Conservation (phyloP, 371 early-diverging fungal genomes). For the Haplosporangium sp. region DNA sequence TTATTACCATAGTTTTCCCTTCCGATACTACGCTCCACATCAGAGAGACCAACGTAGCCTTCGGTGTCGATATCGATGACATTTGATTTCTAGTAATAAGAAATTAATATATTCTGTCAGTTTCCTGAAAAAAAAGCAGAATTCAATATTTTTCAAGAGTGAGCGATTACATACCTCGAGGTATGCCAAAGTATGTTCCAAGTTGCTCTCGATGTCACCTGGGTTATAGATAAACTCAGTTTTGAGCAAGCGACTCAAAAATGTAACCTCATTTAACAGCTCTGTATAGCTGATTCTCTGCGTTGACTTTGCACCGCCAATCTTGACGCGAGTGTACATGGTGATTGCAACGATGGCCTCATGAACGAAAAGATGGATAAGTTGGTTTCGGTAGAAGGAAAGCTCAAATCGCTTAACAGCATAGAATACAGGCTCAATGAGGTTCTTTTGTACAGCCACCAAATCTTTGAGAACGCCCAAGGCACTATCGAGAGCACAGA, state of each 20-base stretch:
- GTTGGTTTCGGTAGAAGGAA: slow-evolving; percentile 87
- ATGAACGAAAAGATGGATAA: slow-evolving; percentile 86
- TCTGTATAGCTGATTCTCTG: slow-evolving; percentile 66
- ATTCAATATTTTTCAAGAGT: background rate
- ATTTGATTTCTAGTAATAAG: slow-evolving; percentile 61
- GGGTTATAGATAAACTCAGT: slow-evolving; percentile 88
- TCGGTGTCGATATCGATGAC: slow-evolving; percentile 68
- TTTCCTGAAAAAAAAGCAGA: slow-evolving; percentile 23
- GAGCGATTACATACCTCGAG: slow-evolving; percentile 61
- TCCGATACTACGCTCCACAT: slow-evolving; percentile 79
- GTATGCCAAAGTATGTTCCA: slow-evolving; percentile 73
- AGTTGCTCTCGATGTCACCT: slow-evolving; percentile 80
- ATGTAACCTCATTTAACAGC: slow-evolving; percentile 77
- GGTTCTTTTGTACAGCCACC: slow-evolving; percentile 80
- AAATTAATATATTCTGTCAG: slow-evolving; percentile 1
- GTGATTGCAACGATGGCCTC: slow-evolving; percentile 86
- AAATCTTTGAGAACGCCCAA: slow-evolving; percentile 79
- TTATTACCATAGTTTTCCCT: slow-evolving; percentile 83
- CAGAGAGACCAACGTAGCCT: slow-evolving; percentile 69
- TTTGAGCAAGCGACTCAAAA: slow-evolving; percentile 84
- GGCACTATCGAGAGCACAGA: slow-evolving; percentile 60
- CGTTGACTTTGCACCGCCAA: slow-evolving; percentile 73
- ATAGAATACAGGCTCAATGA: slow-evolving; percentile 90
- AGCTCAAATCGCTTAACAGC: slow-evolving; percentile 89
- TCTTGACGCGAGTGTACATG: slow-evolving; percentile 84